Evolutionary conservation across 2,329 filamentous ascomycete genomes (phyloP), one percentile per base, ranked within the genome.

Genomic region (Dendrostoma leiphaemia): DNA sequence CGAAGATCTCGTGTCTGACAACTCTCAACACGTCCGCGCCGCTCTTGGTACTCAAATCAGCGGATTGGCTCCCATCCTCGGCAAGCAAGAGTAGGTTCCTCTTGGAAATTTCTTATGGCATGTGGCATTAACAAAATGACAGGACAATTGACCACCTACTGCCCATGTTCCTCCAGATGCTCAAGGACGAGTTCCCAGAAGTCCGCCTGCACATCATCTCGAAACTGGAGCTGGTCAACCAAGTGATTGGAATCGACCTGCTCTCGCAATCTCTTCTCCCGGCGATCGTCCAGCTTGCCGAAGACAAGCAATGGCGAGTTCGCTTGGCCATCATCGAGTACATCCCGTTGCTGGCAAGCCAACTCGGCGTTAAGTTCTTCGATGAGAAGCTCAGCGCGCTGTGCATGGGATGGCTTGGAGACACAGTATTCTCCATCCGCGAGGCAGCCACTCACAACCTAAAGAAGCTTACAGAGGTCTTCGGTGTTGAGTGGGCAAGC

Each of bases 281-380:
- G 12, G 94, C 94, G 41, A 99, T 99, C 67, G 91, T 97, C 31
- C 92, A 97, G 72, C 82, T 99, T 64, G 94, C 94, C 52, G 94
- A 97, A 74, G 94, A 99, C 74, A 99, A 99, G 82, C 92, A 97
- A 78, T 99, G 94, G 94, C 88, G 94, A 67, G 94, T 99, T 57
- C 89, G 94, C 63, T 82, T 99, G 62, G 94, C 94, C 57, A 99
- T 99, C 70, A 99, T 99, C 71, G 93, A 99, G 81, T 97, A 99
- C 75, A 97, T 99, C 65, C 94, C 94, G 28, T 82, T 99, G 54
- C 85, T 99, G 56, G 94, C 94, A 51, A 94, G 91, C 67, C 94
- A 99, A 71, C 83, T 99, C 12, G 94, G 94, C 46, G 92, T 97
- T 49, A 86, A 95, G 69, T 99, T 99, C 80, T 99, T 99, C 68